A percentile compares a stretch with the other conserved stretches of the same genome.
phyloP scores from a whole-genome alignment of 1,284 basidiomycete genomes.

The Papiliotrema laurentii region DNA sequence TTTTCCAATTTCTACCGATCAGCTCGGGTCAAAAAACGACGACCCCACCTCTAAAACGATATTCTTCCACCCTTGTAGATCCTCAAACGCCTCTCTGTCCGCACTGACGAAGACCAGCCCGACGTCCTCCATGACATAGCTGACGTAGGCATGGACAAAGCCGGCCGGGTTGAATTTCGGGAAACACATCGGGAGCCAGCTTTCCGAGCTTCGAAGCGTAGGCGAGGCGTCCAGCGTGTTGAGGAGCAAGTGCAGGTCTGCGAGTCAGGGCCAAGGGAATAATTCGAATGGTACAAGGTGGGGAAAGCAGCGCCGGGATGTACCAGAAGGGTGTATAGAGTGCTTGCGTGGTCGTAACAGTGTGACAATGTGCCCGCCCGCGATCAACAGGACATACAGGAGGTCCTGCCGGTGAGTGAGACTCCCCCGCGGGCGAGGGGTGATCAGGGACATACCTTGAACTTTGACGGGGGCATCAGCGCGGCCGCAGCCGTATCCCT shows the following conservation, averaged over 20 bases:
- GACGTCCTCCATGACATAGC: slow-evolving; percentile 55
- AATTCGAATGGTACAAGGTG: background rate
- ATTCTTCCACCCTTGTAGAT: slow-evolving; percentile 63
- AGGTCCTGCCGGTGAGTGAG: slow-evolving; percentile 60
- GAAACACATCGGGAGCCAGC: slow-evolving; percentile 92
- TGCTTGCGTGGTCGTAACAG: slow-evolving; percentile 86
- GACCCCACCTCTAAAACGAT: slow-evolving; percentile 57
- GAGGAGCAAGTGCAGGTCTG: slow-evolving; percentile 80
- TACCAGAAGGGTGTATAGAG: slow-evolving; percentile 88
- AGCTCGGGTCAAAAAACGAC: background rate
- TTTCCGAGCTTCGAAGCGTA: slow-evolving; percentile 70
- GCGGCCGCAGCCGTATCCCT: slow-evolving; percentile 69
- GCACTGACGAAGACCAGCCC: slow-evolving; percentile 50
- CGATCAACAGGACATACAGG: slow-evolving; percentile 81
- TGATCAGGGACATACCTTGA: slow-evolving; percentile 61
- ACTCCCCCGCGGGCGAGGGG: background rate
- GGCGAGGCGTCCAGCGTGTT: slow-evolving; percentile 64
- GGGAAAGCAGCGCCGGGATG: slow-evolving; percentile 16
- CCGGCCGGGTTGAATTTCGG: slow-evolving; percentile 88
- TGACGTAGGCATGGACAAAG: slow-evolving; percentile 90
- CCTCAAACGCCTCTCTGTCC: slow-evolving; percentile 50
- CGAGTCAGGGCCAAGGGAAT: slow-evolving; percentile 2
- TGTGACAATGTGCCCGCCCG: slow-evolving; percentile 73
- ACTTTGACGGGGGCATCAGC: slow-evolving; percentile 70
- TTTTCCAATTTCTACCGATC: slow-evolving; percentile 56